Percentiles rank a stretch among this genome's conserved stretches.
Conservation (phyloP, 2,329 filamentous ascomycete species). For the Fusarium protoensiforme region DNA sequence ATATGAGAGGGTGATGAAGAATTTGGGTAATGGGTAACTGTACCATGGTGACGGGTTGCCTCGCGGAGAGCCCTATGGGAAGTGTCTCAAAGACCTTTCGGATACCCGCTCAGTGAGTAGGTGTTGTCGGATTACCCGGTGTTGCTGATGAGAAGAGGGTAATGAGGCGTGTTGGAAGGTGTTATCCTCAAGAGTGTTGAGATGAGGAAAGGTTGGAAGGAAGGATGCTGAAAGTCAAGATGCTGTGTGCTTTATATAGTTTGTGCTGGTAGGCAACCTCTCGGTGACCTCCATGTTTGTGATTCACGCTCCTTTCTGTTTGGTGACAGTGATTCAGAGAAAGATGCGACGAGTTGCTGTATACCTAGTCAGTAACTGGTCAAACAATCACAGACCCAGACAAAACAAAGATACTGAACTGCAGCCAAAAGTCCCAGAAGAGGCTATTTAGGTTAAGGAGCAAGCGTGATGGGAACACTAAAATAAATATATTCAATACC, state of each 20-base stretch:
- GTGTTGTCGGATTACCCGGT: background rate
- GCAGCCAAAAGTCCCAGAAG: background rate
- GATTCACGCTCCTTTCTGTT: background rate
- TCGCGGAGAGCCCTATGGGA: background rate
- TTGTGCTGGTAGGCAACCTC: background rate
- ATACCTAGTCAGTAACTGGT: background rate
- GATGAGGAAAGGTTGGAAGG: background rate
- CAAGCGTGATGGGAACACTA: too few relatives aligned
- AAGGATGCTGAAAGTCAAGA: background rate
- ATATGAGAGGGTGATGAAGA: background rate
- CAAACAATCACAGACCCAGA: background rate
- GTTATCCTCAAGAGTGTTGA: background rate
- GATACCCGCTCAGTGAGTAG: background rate
- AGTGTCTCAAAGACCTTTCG: background rate
- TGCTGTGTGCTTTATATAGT: background rate
- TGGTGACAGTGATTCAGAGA: background rate
- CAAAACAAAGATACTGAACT: background rate
- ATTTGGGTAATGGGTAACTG: background rate
- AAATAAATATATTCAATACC: background rate
- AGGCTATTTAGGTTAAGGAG: background rate
- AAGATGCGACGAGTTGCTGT: background rate
- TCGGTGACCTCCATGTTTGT: background rate
- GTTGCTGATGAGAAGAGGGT: background rate
- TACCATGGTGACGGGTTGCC: background rate
- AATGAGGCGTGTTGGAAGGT: background rate